A percentile compares a stretch with the other conserved stretches of the same genome.
phyloP scores from a whole-genome alignment of 73 alveolate species.

The Paramecium caudatum region DNA sequence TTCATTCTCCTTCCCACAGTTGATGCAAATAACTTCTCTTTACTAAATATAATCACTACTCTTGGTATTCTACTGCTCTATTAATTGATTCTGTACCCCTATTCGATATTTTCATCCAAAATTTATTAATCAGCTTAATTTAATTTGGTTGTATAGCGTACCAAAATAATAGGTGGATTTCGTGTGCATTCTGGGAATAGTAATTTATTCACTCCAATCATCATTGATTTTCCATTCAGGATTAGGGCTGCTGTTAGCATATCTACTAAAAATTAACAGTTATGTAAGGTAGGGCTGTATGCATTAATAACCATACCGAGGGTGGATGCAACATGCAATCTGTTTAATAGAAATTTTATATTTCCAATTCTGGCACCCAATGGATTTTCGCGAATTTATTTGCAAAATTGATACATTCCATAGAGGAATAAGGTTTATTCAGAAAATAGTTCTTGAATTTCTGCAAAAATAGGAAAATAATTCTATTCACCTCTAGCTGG shows the following conservation, averaged over 20 bases:
- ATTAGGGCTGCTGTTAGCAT: background rate
- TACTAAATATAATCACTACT: slow-evolving; percentile 4
- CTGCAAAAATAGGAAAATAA: slow-evolving; percentile 41
- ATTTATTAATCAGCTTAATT: slow-evolving; percentile 3
- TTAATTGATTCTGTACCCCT: slow-evolving; percentile 15
- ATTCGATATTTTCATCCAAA: background rate
- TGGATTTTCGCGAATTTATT: background rate
- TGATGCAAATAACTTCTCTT: slow-evolving; percentile 21
- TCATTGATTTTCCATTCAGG: background rate
- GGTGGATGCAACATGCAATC: background rate
- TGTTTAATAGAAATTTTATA: background rate
- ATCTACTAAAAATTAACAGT: slow-evolving; percentile 5
- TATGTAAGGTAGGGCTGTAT: background rate
- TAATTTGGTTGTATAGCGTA: background rate
- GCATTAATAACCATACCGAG: slow-evolving; percentile 45
- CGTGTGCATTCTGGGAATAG: slow-evolving; percentile 20
- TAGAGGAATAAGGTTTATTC: background rate
- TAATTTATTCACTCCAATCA: slow-evolving; percentile 45
- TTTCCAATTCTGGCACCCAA: background rate
- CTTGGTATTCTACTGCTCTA: background rate
- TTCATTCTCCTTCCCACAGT: background rate
- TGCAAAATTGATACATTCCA: slow-evolving; percentile 14
- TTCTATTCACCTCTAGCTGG: background rate
- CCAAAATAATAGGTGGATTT: slow-evolving; percentile 3
- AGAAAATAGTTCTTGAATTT: background rate